Evolutionary conservation across 2,329 filamentous ascomycete species (phyloP).

Genomic region (Epicoccum nigrum): DNA sequence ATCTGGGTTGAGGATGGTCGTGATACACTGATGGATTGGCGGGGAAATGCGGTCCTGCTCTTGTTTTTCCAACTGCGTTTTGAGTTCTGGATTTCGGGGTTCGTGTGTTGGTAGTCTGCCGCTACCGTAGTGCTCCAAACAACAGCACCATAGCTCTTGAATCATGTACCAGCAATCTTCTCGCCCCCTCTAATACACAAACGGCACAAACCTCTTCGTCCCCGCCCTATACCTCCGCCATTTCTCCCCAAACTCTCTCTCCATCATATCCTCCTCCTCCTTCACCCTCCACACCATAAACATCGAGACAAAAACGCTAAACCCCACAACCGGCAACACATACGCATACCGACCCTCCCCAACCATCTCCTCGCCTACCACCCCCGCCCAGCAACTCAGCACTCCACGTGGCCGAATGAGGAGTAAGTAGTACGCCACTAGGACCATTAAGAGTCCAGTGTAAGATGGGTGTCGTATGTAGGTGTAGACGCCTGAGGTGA

Average conservation of each 20-base stretch:
- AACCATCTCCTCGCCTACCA: conserved; percentile 44
- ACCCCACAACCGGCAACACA: conserved; percentile 4
- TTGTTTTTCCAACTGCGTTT: too few species aligned
- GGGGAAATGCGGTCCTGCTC: too few species aligned
- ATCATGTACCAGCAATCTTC: too few species aligned
- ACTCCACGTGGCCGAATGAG: conserved; percentile 16
- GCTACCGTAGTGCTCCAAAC: not conserved
- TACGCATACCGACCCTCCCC: conserved; percentile 47
- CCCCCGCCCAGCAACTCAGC: conserved; percentile 32
- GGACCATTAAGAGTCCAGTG: conserved; percentile 50
- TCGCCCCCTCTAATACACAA: not conserved
- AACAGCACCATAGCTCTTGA: too few species aligned
- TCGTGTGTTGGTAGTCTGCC: too few species aligned
- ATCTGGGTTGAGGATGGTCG: too few species aligned
- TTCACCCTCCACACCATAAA: conserved; percentile 18
- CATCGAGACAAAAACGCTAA: conserved; percentile 4
- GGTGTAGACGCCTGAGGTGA: conserved; percentile 56
- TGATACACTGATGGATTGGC: too few species aligned
- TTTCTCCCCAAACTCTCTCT: conserved; percentile 52
- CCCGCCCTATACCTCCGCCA: conserved; percentile 58
- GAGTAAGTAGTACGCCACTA: conserved; percentile 23
- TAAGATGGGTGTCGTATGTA: conserved; percentile 63
- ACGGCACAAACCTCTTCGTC: conserved; percentile 59
- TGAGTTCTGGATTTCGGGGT: too few species aligned
- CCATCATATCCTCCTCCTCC: conserved; percentile 56